Conservation (phyloP, 352 stramenopile genomes). For the Pythium rishiriense region DNA sequence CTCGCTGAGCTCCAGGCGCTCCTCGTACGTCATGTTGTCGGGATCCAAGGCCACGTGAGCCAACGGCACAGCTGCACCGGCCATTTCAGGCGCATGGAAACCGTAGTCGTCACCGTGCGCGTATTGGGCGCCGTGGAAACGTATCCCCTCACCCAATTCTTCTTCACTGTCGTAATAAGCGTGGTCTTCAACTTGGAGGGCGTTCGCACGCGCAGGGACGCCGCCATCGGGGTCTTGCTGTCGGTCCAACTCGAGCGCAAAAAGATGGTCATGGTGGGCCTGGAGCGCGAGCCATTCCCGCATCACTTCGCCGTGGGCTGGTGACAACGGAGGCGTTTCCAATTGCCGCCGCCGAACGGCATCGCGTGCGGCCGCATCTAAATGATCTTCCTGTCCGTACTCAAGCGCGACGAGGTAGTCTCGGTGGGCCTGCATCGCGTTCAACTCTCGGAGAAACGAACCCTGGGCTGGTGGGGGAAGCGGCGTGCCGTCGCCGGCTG, state of each 20-base stretch:
- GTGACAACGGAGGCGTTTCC: neutral
- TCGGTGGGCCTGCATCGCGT: constrained; percentile 17
- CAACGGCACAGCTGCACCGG: neutral
- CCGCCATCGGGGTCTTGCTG: neutral
- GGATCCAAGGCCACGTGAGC: constrained; percentile 41
- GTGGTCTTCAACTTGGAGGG: neutral
- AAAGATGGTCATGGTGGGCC: constrained; percentile 3
- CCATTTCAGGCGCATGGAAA: neutral
- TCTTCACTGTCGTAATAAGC: neutral
- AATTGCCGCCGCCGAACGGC: too few species aligned
- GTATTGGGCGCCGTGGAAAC: too few species aligned
- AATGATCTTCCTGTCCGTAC: too few species aligned
- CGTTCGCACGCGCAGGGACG: too few species aligned
- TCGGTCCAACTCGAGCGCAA: neutral
- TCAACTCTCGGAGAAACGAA: constrained; percentile 9
- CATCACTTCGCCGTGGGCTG: neutral
- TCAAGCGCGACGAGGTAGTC: constrained; percentile 2
- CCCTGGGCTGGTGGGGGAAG: neutral
- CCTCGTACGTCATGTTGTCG: constrained; percentile 79
- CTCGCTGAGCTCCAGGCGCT: constrained; percentile 62
- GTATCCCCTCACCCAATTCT: too few species aligned
- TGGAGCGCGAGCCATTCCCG: constrained; percentile 22
- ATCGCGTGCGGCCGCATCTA: too few species aligned
- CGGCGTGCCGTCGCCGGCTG: neutral
- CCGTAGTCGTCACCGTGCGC: too few species aligned